Percentiles rank a stretch among this genome's conserved stretches.
Conservation (phyloP, 2,329 filamentous ascomycete genomes). For the Orbilia oligospora region DNA sequence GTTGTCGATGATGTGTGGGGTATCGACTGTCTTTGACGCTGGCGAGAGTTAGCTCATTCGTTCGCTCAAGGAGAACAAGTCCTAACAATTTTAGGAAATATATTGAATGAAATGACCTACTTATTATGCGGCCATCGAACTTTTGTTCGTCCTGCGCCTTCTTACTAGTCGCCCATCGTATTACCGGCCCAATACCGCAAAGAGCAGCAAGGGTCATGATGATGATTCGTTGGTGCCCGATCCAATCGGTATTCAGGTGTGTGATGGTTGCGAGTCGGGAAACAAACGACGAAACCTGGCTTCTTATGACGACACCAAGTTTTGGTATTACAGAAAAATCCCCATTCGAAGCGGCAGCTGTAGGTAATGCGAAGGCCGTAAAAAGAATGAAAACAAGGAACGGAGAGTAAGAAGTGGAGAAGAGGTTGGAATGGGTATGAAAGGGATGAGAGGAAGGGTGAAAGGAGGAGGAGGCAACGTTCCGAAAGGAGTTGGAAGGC, state of each 20-base stretch:
- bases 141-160: slow-evolving; percentile 40
- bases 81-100: background rate
- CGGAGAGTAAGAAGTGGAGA: background rate
- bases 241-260: slow-evolving; percentile 40
- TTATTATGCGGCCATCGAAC: slow-evolving; percentile 54
- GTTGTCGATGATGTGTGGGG: slow-evolving; percentile 54
- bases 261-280: slow-evolving; percentile 27
- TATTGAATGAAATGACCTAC: slow-evolving; percentile 22
- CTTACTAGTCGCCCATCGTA: slow-evolving; percentile 46
- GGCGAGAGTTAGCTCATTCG: slow-evolving; percentile 30
- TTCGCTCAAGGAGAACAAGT: background rate
- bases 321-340: slow-evolving; percentile 34
- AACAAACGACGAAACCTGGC: slow-evolving; percentile 30
- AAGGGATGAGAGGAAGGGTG: background rate
- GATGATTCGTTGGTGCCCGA: slow-evolving; percentile 31
- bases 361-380: slow-evolving; percentile 35
- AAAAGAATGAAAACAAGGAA: slow-evolving; percentile 33
- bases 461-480: slow-evolving; percentile 5
- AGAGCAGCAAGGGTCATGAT: slow-evolving; percentile 54
- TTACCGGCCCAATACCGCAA: slow-evolving; percentile 53
- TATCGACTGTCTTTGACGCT: slow-evolving; percentile 57
- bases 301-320: slow-evolving; percentile 50
- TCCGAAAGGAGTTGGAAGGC: slow-evolving; percentile 23
- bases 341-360: slow-evolving; percentile 44
- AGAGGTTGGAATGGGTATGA: slow-evolving; percentile 12